phyloP scores from a whole-genome alignment of 257 asterid species.

The Echium plantagineum region DNA sequence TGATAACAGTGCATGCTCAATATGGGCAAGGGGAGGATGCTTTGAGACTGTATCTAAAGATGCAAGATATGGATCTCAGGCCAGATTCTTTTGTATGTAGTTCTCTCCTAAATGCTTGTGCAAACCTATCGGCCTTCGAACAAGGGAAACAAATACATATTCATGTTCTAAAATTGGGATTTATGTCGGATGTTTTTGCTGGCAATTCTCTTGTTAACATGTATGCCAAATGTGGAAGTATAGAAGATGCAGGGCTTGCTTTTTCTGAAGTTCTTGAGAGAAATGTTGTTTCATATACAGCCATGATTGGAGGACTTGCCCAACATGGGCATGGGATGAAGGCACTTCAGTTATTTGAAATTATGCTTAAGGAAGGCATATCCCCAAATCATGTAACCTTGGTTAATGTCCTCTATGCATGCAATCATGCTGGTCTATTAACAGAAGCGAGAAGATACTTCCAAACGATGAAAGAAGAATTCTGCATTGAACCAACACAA shows the following conservation, averaged over 20 bases:
- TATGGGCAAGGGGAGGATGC: conserved; percentile 66
- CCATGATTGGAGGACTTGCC: conserved; percentile 74
- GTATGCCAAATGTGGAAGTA: conserved; percentile 80
- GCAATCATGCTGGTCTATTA: conserved; percentile 71
- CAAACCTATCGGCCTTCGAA: conserved; percentile 65
- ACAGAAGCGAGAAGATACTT: conserved; percentile 50
- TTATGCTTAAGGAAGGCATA: conserved; percentile 43
- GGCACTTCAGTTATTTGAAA: conserved; percentile 40
- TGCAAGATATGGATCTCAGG: conserved; percentile 31
- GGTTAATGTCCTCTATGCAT: conserved; percentile 63
- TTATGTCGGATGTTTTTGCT: conserved; percentile 47
- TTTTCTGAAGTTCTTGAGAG: conserved; percentile 43
- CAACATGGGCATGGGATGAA: conserved; percentile 63
- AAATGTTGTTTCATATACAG: conserved; percentile 65
- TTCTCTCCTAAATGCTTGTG: conserved; percentile 66
- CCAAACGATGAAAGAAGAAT: conserved; percentile 36
- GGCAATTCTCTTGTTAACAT: conserved; percentile 78
- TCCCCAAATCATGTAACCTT: conserved; percentile 63
- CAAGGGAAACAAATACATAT: conserved; percentile 75
- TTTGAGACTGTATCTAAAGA: conserved; percentile 44
- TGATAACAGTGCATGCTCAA: conserved; percentile 56
- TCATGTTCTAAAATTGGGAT: conserved; percentile 52
- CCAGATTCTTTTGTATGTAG: conserved; percentile 74
- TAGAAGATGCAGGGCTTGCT: conserved; percentile 50
- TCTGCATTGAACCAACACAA: conserved; percentile 46